A percentile compares a stretch with the other conserved stretches of the same genome.
phyloP scores from a whole-genome alignment of 2,329 filamentous ascomycete genomes.

The Dryadomyces sulphureus region DNA sequence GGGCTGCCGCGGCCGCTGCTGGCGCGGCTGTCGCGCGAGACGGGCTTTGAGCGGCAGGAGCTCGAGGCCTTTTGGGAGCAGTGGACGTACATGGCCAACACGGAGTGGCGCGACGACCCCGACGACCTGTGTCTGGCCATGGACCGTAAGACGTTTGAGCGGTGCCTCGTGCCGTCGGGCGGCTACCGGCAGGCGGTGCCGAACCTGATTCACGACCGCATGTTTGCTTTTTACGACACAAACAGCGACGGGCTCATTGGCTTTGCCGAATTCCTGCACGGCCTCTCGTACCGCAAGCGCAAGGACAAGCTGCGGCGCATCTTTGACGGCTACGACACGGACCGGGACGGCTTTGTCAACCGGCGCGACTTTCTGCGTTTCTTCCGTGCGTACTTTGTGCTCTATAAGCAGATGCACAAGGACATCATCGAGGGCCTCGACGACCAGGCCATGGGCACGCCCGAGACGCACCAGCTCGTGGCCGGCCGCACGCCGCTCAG shows the following conservation, averaged over 20 bases:
- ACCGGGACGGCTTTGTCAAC: constrained; percentile 73
- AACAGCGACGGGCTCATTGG: constrained; percentile 81
- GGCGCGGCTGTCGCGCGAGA: constrained; percentile 53
- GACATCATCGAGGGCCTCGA: constrained; percentile 69
- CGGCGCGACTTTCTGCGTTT: constrained; percentile 80
- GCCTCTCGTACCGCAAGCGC: constrained; percentile 52
- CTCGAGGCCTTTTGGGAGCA: constrained; percentile 93
- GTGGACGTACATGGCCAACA: constrained; percentile 85
- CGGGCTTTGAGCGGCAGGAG: constrained; percentile 70
- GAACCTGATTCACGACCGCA: constrained; percentile 86
- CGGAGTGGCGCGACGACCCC: constrained; percentile 70
- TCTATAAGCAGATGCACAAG: constrained; percentile 77
- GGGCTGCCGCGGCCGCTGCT: constrained; percentile 54
- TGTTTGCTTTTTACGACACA: constrained; percentile 93
- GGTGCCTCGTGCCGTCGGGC: constrained; percentile 75
- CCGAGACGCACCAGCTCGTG: constrained; percentile 62
- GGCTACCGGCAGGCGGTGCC: constrained; percentile 64
- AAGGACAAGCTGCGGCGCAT: constrained; percentile 14
- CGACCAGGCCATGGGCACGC: constrained; percentile 62
- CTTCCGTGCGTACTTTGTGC: constrained; percentile 81
- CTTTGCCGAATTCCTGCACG: constrained; percentile 82
- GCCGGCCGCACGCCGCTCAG: constrained; percentile 63
- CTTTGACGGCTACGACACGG: constrained; percentile 77
- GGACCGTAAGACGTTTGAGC: constrained; percentile 84
- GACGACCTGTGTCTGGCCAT: constrained; percentile 68